phyloP scores from a whole-genome alignment of 345 rosid species.

The Chamaenerion angustifolium region DNA sequence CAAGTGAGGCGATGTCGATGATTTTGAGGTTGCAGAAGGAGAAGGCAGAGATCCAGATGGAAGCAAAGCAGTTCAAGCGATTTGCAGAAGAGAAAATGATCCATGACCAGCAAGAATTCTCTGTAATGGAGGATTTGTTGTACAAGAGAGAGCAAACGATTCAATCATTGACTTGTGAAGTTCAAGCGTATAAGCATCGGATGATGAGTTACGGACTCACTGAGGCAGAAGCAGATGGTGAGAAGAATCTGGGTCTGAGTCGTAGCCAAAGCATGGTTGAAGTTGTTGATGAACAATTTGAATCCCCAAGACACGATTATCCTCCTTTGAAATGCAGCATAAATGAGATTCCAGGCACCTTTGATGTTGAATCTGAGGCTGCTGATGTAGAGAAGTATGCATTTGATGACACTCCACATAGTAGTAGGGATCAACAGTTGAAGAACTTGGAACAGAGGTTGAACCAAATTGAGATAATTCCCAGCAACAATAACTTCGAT shows the following conservation, averaged over 20 bases:
- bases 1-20: conserved; percentile 98
- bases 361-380: conserved; percentile 42
- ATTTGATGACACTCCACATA: conserved; percentile 46
- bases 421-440: conserved; percentile 17
- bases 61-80: conserved; percentile 78
- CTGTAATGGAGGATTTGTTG: conserved; percentile 61
- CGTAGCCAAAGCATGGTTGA: conserved; percentile 30
- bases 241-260: conserved; percentile 19
- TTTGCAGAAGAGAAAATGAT: conserved; percentile 83
- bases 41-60: conserved; percentile 94
- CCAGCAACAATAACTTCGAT: conserved; percentile 33
- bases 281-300: conserved; percentile 28
- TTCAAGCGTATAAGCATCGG: conserved; percentile 81
- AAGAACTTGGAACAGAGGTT: conserved; percentile 67
- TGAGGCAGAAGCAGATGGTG: conserved; percentile 60
- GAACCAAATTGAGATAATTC: conserved; percentile 56
- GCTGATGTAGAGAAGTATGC: conserved; percentile 72
- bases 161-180: conserved; percentile 71
- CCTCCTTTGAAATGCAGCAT: conserved; percentile 68
- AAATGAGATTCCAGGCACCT: conserved; percentile 36
- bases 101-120: conserved; percentile 79
- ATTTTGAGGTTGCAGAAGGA: conserved; percentile 89
- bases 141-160: conserved; percentile 83
- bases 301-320: conserved; percentile 42
- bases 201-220: conserved; percentile 87